Evolutionary conservation across 306 rosid species (phyloP).

Genomic region (Prunus davidiana): DNA sequence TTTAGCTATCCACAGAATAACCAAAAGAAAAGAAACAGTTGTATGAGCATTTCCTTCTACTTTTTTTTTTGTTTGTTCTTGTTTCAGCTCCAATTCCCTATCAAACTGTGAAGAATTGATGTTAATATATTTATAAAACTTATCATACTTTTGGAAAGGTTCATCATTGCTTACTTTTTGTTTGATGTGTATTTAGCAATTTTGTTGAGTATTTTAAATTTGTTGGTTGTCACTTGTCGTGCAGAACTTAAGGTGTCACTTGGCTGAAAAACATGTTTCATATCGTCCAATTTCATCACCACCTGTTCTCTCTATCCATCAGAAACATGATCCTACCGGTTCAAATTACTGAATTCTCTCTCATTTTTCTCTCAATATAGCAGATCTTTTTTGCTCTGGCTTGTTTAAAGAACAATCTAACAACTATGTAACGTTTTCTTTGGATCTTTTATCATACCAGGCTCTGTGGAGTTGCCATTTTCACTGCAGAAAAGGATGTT

Average conservation of each 20-base stretch:
- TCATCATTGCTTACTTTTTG: neutral
- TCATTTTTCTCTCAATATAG: slow-evolving; percentile 6
- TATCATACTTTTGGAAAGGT: neutral
- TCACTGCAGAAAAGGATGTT: slow-evolving; percentile 47
- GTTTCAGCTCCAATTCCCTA: neutral
- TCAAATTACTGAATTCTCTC: slow-evolving; percentile 24
- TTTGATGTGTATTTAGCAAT: neutral
- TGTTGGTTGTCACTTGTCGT: slow-evolving; percentile 22
- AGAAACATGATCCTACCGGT: slow-evolving; percentile 46
- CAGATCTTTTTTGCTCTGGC: neutral
- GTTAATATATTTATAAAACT: neutral
- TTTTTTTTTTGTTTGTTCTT: neutral
- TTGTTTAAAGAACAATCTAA: neutral
- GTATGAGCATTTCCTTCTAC: neutral
- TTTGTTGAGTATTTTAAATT: slow-evolving; percentile 3
- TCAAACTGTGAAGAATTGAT: neutral
- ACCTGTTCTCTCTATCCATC: slow-evolving; percentile 55
- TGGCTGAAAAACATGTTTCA: slow-evolving; percentile 54
- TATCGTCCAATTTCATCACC: slow-evolving; percentile 61
- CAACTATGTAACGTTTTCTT: slow-evolving; percentile 2
- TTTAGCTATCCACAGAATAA: neutral
- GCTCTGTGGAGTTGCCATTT: slow-evolving; percentile 40
- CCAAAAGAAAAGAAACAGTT: neutral
- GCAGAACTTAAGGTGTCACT: slow-evolving; percentile 53
- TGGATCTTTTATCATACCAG: slow-evolving; percentile 38